Base-by-base conservation (phyloP, 208 protist species). In the Trypanosomatidae sp. region DNA sequence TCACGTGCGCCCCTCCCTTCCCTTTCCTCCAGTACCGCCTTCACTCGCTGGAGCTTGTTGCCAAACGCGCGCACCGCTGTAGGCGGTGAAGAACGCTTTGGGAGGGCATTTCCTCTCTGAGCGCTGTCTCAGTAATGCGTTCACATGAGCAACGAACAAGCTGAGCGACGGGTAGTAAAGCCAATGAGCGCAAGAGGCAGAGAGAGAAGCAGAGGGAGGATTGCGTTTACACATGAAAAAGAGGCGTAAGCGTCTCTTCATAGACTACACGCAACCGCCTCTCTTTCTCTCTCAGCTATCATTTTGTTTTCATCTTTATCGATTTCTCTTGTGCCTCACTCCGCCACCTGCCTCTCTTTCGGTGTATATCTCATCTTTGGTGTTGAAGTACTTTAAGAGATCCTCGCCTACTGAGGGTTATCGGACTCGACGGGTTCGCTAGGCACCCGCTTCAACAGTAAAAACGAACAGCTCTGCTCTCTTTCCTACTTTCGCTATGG, bases 231-330 rank as follows among this genome's bases (percentile, higher is more conserved):
- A 17, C 28, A 43, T 7, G 43, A 19, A 39, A 73, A 43, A 66
- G n/a, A 66, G 19, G 6, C 44, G 59, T n/a, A 36, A 19, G 30
- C 44, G 69, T 15, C 28, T 43, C 66, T 36, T 36, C 8, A 10
- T 60, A 25, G 28, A 25, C 19, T n/a, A 60, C 28, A 25, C 4
- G 15, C 55, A n/a, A 30, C 44, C 33, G 56, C 22, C 65, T 47
- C 50, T 71, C 55, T 77, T 64, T 77, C 44, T 36, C 25, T 62
- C 28, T 43, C 52, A 30, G 10, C 60, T 60, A 19, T 60, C 33
- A 28, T 69, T 30, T 76, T 7, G 39, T 55, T 49, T 65, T 56
- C 33, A 55, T 71, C n/a, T 50, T 49, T 62, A 58, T 77, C 25
- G 17, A 43, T 28, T 66, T 50, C 33, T 28, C 47, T 58, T 66